phyloP scores from a whole-genome alignment of 768 basidiomycete species.

The Mycena amicta region DNA sequence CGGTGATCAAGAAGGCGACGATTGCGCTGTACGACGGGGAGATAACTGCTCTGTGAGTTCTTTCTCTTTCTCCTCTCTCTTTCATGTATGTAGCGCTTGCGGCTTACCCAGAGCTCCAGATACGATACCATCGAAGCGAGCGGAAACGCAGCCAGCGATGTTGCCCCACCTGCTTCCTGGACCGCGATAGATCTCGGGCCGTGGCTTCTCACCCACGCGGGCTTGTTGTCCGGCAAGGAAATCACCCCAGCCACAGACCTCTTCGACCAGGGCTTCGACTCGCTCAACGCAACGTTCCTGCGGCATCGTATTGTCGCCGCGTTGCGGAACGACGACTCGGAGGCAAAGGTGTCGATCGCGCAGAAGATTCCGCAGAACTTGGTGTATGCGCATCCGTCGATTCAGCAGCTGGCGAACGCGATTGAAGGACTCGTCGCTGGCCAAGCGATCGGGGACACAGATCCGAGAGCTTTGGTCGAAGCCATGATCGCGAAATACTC shows the following conservation, averaged over 20 bases:
- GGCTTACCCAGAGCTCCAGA: constrained; percentile 4
- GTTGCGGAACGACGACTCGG: constrained; percentile 25
- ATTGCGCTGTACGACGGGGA: background rate
- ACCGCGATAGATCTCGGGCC: constrained; percentile 9
- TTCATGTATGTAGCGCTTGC: too few relatives aligned
- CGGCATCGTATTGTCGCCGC: constrained; percentile 41
- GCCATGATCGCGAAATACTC: constrained; percentile 40
- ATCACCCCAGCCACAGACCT: constrained; percentile 25
- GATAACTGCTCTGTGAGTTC: background rate
- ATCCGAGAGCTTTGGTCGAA: constrained; percentile 28
- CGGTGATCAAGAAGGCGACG: constrained; percentile 41
- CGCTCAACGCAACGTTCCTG: constrained; percentile 41
- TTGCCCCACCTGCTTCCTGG: constrained; percentile 24
- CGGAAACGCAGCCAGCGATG: constrained; percentile 11
- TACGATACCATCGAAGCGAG: constrained; percentile 28
- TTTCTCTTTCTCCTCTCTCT: background rate
- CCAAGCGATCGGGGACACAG: background rate
- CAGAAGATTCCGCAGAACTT: constrained; percentile 36
- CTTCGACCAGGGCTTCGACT: constrained; percentile 40
- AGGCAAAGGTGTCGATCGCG: constrained; percentile 9
- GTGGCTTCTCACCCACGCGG: constrained; percentile 28
- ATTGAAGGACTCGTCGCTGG: constrained; percentile 21
- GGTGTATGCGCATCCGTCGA: constrained; percentile 46
- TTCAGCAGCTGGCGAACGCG: constrained; percentile 33
- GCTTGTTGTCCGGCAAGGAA: constrained; percentile 10